Base-by-base conservation (phyloP, 352 stramenopile genomes). In the Globisporangium splendens region DNA sequence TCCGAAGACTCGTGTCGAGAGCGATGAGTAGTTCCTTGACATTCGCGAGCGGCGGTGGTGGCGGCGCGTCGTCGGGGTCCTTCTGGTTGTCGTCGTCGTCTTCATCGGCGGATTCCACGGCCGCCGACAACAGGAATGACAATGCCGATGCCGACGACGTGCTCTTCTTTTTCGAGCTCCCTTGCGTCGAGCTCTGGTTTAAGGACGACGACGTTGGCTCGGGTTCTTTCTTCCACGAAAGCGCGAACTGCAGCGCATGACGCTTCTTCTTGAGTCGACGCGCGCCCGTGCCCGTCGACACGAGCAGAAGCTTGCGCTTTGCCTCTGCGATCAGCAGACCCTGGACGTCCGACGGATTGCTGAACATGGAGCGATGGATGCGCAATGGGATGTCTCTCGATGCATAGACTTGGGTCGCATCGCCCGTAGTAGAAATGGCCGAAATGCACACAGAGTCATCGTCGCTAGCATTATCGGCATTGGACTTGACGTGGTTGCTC, bases 331-430 rank as follows among this genome's bases (percentile, higher is more conserved):
- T 79, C 21, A 95, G 46, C 56, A 94, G 77, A 8, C 80, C 82
- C 28, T 92, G 79, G 1, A 93, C 76, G 56, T 89, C 76, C 4
- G 70, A 75, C 14, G 82, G 82, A 49, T 83, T 87, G 59, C 90
- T 92, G 47, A 93, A 90, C 77, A 93, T 89, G 21, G 82, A 79
- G 65, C 91, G 91, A 68, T 93, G 84, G 51, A 93, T 91, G 12
- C 80, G 78, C 24, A 93, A 44, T n/a, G 82, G 79, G 49, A 93
- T 89, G 11, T 88, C 72, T 1, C 64, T 66, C 21, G 61, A 54
- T 33, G 69, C 62, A 50, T 82, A 61, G n/a, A 87, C 63, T 7
- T 58, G 10, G n/a, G 72, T 83, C 44, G 70, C 28, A 35, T 35
- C 28, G 59, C 13, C 65, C 68, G 13, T 66, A 41, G 10, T 58